Evolutionary conservation across 139 green algal genomes (phyloP).

Genomic region (Chlorella sp.): DNA sequence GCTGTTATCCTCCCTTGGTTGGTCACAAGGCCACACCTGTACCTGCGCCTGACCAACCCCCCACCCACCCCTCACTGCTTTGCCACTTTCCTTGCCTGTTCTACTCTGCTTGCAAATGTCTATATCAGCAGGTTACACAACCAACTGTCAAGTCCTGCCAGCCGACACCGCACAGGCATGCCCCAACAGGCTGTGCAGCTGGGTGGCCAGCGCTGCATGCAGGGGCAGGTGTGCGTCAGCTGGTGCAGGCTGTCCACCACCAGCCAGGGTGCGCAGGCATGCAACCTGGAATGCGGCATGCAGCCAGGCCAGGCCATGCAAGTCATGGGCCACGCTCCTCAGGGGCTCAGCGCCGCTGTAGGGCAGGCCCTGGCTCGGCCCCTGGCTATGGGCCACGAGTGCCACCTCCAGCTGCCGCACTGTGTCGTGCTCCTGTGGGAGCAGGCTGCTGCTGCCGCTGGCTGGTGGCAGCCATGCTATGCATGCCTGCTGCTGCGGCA

Average conservation of each 20-base stretch:
- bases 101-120: not conserved
- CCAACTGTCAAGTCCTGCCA: not conserved
- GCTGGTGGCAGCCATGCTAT: not conserved
- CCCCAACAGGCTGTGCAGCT: not conserved
- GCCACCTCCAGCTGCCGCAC: slow-evolving; percentile 15
- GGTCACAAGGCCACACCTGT: too few species aligned
- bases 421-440: slow-evolving; percentile 10
- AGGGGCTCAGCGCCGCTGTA: too few species aligned
- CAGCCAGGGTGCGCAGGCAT: not conserved
- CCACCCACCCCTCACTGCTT: too few species aligned
- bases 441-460: not conserved
- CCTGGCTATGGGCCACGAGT: not conserved
- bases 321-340: not conserved
- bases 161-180: not conserved
- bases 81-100: not conserved
- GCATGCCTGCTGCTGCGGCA: not conserved
- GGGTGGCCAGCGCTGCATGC: slow-evolving; percentile 5
- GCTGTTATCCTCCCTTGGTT: too few species aligned
- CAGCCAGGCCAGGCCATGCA: slow-evolving; percentile 20
- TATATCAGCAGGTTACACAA: too few species aligned
- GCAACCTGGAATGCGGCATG: slow-evolving; percentile 25
- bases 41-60: too few species aligned
- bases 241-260: not conserved
- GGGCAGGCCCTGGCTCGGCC: too few species aligned
- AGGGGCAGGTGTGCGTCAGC: slow-evolving; percentile 24